Evolutionary conservation across 352 stramenopile species (phyloP).

Genomic region (Pythium oligandrum): DNA sequence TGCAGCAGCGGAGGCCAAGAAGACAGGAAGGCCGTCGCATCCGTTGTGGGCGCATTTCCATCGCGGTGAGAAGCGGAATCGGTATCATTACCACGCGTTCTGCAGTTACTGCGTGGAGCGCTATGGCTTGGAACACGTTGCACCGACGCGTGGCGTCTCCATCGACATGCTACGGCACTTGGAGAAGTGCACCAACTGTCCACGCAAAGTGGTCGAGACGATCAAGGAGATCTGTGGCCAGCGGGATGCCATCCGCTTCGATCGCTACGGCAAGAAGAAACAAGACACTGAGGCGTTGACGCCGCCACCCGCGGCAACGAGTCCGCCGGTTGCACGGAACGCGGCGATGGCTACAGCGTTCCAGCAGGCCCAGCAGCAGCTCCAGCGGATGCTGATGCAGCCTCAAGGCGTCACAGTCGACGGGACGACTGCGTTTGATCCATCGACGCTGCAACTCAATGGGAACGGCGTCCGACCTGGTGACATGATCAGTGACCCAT

Average conservation of each 20-base stretch:
- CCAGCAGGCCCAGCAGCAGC: neutral
- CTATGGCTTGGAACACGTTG: conserved; percentile 45
- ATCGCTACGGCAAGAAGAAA: conserved; percentile 32
- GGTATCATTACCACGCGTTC: conserved; percentile 83
- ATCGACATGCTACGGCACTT: conserved; percentile 80
- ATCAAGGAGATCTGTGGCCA: conserved; percentile 54
- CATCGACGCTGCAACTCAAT: neutral
- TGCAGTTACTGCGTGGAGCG: conserved; percentile 74
- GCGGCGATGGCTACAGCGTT: neutral
- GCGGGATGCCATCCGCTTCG: conserved; percentile 36
- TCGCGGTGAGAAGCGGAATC: conserved; percentile 80
- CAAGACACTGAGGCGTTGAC: neutral
- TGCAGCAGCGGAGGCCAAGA: conserved; percentile 22
- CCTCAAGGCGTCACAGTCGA: no score
- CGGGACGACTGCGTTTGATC: neutral
- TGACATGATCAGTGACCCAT: neutral
- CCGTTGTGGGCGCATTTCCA: conserved; percentile 81
- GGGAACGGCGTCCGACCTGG: neutral
- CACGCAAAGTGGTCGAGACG: conserved; percentile 51
- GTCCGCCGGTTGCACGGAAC: neutral
- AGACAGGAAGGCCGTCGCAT: conserved; percentile 65
- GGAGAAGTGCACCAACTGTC: conserved; percentile 65
- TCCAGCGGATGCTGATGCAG: neutral
- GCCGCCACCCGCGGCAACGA: no score
- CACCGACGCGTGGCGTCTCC: conserved; percentile 70